A percentile compares a stretch with the other conserved stretches of the same genome.
These are phyloP conservation scores for Exophiala lecanii-corni DNA, from an alignment of 2,329 filamentous ascomycete genomes.

Conservation along the genomic window DNA sequence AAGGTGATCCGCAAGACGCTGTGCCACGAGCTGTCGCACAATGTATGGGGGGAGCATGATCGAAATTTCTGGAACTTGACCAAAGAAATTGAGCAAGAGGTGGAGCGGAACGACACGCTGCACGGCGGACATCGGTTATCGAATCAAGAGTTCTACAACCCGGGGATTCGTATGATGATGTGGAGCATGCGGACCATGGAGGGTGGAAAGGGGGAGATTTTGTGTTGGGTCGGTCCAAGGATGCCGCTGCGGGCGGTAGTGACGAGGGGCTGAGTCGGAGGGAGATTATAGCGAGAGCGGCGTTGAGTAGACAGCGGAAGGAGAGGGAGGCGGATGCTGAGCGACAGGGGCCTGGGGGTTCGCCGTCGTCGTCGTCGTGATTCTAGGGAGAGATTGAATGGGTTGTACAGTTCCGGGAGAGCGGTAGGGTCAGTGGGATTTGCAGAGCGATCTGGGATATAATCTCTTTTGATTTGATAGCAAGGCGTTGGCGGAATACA, in stretches of 20 bases:
- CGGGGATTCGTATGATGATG: slow-evolving; percentile 46
- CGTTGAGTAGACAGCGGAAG: slow-evolving; percentile 61
- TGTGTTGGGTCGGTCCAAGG: slow-evolving; percentile 57
- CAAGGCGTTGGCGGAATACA: too few relatives aligned
- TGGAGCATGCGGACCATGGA: slow-evolving; percentile 61
- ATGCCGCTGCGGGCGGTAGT: slow-evolving; percentile 36
- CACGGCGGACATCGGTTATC: slow-evolving; percentile 62
- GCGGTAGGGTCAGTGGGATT: not conserved
- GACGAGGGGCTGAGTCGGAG: slow-evolving; percentile 58
- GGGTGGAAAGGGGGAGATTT: slow-evolving; percentile 78
- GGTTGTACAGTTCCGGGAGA: not conserved
- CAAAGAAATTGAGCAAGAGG: slow-evolving; percentile 76
- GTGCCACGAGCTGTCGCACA: slow-evolving; percentile 93
- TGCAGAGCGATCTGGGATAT: too few relatives aligned
- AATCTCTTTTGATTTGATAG: too few relatives aligned
- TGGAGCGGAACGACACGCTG: slow-evolving; percentile 73
- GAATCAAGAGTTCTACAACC: slow-evolving; percentile 56
- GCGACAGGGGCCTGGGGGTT: slow-evolving; percentile 14
- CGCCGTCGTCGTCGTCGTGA: slow-evolving; percentile 8
- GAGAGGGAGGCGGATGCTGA: slow-evolving; percentile 34
- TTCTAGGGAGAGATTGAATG: slow-evolving; percentile 1
- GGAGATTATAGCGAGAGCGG: slow-evolving; percentile 69
- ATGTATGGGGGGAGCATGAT: slow-evolving; percentile 81
- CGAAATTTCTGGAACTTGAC: slow-evolving; percentile 85
- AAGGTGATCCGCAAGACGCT: slow-evolving; percentile 84